phyloP scores from a whole-genome alignment of 2,329 filamentous ascomycete genomes.

The Calonectria pseudoturangicola region DNA sequence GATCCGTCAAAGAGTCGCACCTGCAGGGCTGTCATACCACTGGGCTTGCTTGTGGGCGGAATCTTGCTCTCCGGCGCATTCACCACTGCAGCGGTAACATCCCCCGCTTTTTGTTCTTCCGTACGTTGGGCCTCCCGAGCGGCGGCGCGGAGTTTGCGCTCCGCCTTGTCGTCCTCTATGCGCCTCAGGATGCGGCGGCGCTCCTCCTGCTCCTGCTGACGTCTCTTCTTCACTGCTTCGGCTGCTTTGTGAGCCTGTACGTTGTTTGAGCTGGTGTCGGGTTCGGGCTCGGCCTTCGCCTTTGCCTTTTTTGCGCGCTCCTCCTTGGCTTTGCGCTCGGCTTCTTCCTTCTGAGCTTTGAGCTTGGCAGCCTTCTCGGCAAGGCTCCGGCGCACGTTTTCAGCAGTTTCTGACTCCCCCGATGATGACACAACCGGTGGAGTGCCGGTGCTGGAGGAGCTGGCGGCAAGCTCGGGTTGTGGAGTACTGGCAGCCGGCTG shows the following conservation, averaged over 20 bases:
- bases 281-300: conserved; percentile 64
- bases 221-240: conserved; percentile 76
- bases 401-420: conserved; percentile 53
- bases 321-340: conserved; percentile 69
- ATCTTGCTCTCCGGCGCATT: conserved; percentile 59
- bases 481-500: conserved; percentile 42
- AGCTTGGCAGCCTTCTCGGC: conserved; percentile 70
- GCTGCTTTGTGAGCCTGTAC: conserved; percentile 67
- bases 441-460: conserved; percentile 28
- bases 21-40: conserved; percentile 75
- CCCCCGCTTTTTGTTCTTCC: conserved; percentile 54
- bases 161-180: conserved; percentile 85
- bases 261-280: conserved; percentile 56
- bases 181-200: conserved; percentile 82
- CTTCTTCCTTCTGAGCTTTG: conserved; percentile 64
- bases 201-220: conserved; percentile 80
- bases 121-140: conserved; percentile 61
- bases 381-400: conserved; percentile 63
- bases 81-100: conserved; percentile 56
- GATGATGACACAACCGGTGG: conserved; percentile 48
- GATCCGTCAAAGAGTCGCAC: conserved; percentile 90
- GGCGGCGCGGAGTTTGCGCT: conserved; percentile 75
- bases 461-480: conserved; percentile 48
- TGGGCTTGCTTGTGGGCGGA: conserved; percentile 53
- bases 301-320: conserved; percentile 69